Base-by-base conservation (phyloP, 768 basidiomycete genomes). In the Suillus decipiens region DNA sequence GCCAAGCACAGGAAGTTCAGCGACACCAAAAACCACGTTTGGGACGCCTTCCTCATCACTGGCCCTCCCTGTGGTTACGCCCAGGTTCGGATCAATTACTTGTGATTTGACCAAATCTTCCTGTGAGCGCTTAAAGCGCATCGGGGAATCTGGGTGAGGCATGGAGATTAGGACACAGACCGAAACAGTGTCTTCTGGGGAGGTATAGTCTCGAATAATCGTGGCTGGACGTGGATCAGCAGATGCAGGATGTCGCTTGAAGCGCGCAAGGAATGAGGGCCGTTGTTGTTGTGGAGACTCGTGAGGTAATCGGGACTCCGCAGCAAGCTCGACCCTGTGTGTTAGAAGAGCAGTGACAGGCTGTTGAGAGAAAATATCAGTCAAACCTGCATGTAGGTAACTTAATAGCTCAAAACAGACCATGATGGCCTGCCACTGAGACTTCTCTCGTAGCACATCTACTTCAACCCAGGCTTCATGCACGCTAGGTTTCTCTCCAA, bases 141-240 rank as follows among this genome's bases (percentile, higher is more conserved):
- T 62, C 34, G 66, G 70, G 19, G 67, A 72, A 31, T 19, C 39
- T 19, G 73, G 76, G 19, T 79, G 74, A 2, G 87, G 86, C 86
- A 87, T 87, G 19, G 81, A 79, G 51, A 88, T 78, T 63, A 88
- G 75, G 3, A 87, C 83, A 19, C 85, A 80, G 12, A 88, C 77
- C 67, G 86, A 83, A 24, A 86, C 73, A 69, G 77, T 75, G 64
- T 80, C 78, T 47, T 68, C 45, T 37, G 68, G 33, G 57, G 33
- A 12, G 64, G 67, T 11, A 55, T 2, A 10, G 9, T 58, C 43
- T 69, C 63, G 37, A 19, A 28, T 36, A 62, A 33, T 31, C 1
- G 59, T 58, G 9, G 31, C 33, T 19, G 54, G 51, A 58, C n/a
- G 24, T 15, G 57, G 61, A 45, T 67, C 67, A 24, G 60, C 60